These are phyloP conservation scores for Boeremia lycopersici DNA, from an alignment of 2,329 filamentous ascomycete species.

Conservation along the genomic window DNA sequence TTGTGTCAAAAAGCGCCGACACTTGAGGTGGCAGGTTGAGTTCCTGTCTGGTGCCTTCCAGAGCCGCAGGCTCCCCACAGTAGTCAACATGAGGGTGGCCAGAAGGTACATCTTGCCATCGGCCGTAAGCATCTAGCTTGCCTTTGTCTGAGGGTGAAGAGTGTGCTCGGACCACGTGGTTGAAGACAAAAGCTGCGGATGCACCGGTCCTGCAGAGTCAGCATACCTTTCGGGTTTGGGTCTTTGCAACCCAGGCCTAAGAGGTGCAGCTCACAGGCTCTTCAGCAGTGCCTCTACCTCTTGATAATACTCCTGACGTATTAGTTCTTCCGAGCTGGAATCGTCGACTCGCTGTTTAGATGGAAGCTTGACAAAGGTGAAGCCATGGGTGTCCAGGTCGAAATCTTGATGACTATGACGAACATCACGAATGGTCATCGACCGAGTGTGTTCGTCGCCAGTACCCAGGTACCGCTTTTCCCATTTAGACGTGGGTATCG, in stretches of 20 bases:
- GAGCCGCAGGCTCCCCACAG: slow-evolving; percentile 13
- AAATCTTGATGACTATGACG: slow-evolving; percentile 39
- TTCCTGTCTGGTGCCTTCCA: slow-evolving; percentile 23
- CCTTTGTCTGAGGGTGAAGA: slow-evolving; percentile 54
- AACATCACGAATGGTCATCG: slow-evolving; percentile 50
- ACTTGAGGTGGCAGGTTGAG: slow-evolving; percentile 22
- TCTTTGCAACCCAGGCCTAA: not conserved
- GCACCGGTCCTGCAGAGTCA: slow-evolving; percentile 21
- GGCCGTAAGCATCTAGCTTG: slow-evolving; percentile 51
- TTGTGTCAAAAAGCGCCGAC: slow-evolving; percentile 2
- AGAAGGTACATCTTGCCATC: slow-evolving; percentile 44
- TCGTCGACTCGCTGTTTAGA: slow-evolving; percentile 9
- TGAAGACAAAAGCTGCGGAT: slow-evolving; percentile 37
- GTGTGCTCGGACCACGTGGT: slow-evolving; percentile 50
- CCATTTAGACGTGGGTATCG: slow-evolving; percentile 23
- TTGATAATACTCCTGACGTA: slow-evolving; percentile 25
- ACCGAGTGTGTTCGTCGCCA: slow-evolving; percentile 23
- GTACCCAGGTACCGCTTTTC: slow-evolving; percentile 18
- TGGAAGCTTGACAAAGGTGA: slow-evolving; percentile 20
- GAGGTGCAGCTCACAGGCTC: slow-evolving; percentile 13
- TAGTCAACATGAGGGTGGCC: slow-evolving; percentile 33
- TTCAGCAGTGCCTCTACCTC: slow-evolving; percentile 22
- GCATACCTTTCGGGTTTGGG: not conserved
- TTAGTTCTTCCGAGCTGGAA: slow-evolving; percentile 17
- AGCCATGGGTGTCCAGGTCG: slow-evolving; percentile 3